phyloP scores from a whole-genome alignment of 2,329 filamentous ascomycete species.

The Fusarium goolgardi region DNA sequence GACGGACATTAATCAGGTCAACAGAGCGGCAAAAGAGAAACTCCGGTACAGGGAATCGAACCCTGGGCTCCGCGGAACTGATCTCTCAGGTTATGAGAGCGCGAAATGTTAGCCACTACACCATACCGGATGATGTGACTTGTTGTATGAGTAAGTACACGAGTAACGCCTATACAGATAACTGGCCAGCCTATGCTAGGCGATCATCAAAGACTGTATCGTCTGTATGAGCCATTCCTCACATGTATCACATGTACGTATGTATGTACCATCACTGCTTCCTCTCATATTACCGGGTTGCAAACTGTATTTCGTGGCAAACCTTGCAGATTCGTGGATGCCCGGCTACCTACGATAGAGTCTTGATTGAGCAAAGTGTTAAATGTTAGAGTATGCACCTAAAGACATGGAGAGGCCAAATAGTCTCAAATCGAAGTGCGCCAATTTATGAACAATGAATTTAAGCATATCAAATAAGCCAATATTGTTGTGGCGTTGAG shows the following conservation, averaged over 20 bases:
- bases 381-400: neutral
- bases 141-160: too few relatives aligned
- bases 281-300: neutral
- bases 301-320: neutral
- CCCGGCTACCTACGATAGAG: neutral
- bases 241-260: neutral
- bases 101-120: constrained; percentile 52
- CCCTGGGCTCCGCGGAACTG: constrained; percentile 43
- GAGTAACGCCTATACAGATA: neutral
- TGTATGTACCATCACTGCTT: neutral
- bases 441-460: neutral
- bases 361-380: too few relatives aligned
- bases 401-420: neutral
- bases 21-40: neutral
- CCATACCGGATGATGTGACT: constrained; percentile 46
- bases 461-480: neutral
- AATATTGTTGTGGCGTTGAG: neutral
- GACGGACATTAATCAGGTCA: too few relatives aligned
- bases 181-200: neutral
- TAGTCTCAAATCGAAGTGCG: neutral
- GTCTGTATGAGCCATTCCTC: neutral
- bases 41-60: constrained; percentile 48
- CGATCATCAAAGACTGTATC: neutral
- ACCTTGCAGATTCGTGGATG: too few relatives aligned
- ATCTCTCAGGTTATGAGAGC: constrained; percentile 47